Conservation (phyloP, 192 early-diverging fungal genomes). For the Jimgerdemannia flammicorona region DNA sequence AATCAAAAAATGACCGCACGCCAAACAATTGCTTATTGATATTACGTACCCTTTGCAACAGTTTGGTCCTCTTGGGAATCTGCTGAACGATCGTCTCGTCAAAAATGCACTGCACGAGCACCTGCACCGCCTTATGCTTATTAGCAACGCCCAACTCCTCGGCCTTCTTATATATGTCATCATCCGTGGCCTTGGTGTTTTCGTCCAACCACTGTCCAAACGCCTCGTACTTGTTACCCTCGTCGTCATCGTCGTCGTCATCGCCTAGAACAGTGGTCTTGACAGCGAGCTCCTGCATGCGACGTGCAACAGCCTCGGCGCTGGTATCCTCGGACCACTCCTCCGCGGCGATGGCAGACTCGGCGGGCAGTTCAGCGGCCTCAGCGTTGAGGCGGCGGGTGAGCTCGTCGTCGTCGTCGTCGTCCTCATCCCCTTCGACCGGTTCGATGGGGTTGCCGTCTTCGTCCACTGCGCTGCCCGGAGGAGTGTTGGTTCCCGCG, state of each 20-base stretch:
- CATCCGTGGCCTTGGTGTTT: slow-evolving; percentile 53
- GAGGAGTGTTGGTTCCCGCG: slow-evolving; percentile 48
- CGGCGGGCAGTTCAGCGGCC: slow-evolving; percentile 54
- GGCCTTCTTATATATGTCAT: slow-evolving; percentile 75
- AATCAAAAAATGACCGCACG: slow-evolving; percentile 2
- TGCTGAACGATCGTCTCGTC: slow-evolving; percentile 60
- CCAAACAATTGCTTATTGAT: slow-evolving; percentile 16
- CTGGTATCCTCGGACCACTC: slow-evolving; percentile 84
- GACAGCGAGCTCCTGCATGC: slow-evolving; percentile 64
- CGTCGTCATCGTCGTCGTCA: slow-evolving; percentile 57
- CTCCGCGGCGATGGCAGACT: slow-evolving; percentile 58
- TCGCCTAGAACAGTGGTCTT: slow-evolving; percentile 40
- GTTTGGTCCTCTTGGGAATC: slow-evolving; percentile 61
- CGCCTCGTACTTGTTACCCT: slow-evolving; percentile 65
- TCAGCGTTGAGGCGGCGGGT: slow-evolving; percentile 65
- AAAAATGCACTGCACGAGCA: slow-evolving; percentile 84
- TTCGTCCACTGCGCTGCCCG: slow-evolving; percentile 31
- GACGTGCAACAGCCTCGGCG: slow-evolving; percentile 69
- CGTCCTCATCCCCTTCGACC: slow-evolving; percentile 39
- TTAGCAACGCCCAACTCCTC: slow-evolving; percentile 67
- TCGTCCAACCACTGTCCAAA: slow-evolving; percentile 74
- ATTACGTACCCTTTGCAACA: slow-evolving; percentile 45
- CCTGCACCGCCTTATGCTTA: slow-evolving; percentile 76
- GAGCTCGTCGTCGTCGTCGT: slow-evolving; percentile 52
- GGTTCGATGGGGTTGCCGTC: slow-evolving; percentile 23